Evolutionary conservation across 495 filamentous ascomycete species (phyloP).

Genomic region (Penicillium argentinense): DNA sequence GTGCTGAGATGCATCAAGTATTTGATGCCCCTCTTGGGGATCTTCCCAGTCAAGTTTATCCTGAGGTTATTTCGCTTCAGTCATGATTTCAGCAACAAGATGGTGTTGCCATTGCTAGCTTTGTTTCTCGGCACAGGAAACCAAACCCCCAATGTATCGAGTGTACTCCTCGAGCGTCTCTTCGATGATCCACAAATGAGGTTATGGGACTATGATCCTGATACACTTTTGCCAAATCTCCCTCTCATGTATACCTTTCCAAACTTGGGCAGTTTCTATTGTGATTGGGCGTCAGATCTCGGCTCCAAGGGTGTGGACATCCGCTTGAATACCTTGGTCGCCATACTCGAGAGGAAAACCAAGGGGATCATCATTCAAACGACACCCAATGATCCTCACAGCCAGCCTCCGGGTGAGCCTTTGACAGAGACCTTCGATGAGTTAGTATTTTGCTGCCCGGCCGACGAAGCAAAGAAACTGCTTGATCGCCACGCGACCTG

Average conservation of each 20-base stretch:
- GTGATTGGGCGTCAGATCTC: conserved; percentile 64
- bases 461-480: conserved; percentile 69
- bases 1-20: conserved; percentile 69
- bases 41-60: conserved; percentile 71
- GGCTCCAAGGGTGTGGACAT: conserved; percentile 62
- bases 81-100: conserved; percentile 69
- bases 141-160: conserved; percentile 73
- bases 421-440: conserved; percentile 61
- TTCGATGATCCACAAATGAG: conserved; percentile 73
- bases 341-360: conserved; percentile 56
- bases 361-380: conserved; percentile 51
- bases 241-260: conserved; percentile 84
- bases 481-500: conserved; percentile 61
- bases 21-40: conserved; percentile 67
- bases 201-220: conserved; percentile 72
- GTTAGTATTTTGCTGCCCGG: conserved; percentile 65
- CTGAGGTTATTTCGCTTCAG: conserved; percentile 71
- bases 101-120: conserved; percentile 73
- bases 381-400: background rate
- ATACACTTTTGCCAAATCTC: conserved; percentile 66
- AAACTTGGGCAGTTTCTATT: conserved; percentile 69
- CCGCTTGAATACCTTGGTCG: conserved; percentile 61
- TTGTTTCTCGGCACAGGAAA: conserved; percentile 81
- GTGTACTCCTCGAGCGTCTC: conserved; percentile 72
- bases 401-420: background rate